Evolutionary conservation across 169 alveolate species (phyloP).

Genomic region (Eimeria nieschulzi): DNA sequence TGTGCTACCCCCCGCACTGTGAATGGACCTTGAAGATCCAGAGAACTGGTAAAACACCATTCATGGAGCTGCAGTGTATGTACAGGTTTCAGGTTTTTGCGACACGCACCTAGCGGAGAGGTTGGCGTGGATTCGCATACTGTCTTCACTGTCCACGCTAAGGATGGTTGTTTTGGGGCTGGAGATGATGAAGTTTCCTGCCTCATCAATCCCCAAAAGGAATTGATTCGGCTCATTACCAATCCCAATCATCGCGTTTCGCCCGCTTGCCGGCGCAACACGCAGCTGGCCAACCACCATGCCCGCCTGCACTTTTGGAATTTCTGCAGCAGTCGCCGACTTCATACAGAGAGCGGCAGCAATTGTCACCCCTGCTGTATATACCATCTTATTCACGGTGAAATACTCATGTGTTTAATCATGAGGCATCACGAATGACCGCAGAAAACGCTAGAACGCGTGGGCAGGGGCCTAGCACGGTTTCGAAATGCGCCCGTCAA

Average conservation of each 20-base stretch:
- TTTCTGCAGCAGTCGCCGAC: conserved; percentile 17
- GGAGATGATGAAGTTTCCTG: conserved; percentile 52
- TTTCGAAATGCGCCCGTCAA: too few species aligned
- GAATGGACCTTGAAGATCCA: conserved; percentile 68
- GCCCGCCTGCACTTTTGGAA: conserved; percentile 73
- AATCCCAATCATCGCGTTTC: conserved; percentile 53
- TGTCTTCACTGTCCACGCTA: conserved; percentile 56
- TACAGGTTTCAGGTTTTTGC: not conserved
- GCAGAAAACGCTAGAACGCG: too few species aligned
- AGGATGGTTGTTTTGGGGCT: conserved; percentile 54
- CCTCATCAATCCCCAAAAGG: conserved; percentile 46
- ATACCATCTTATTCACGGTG: not conserved
- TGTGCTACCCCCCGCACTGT: conserved; percentile 71
- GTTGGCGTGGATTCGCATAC: conserved; percentile 57
- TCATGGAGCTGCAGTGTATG: too few species aligned
- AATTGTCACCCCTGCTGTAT: not conserved
- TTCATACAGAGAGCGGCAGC: conserved; percentile 18
- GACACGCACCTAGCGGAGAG: conserved; percentile 8
- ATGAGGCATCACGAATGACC: too few species aligned
- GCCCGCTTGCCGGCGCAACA: conserved; percentile 66
- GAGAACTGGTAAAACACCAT: conserved; percentile 29
- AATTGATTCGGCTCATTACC: conserved; percentile 61
- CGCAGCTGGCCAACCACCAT: conserved; percentile 71
- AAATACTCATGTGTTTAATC: too few species aligned
- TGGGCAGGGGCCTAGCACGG: too few species aligned